phyloP scores from a whole-genome alignment of 257 asterid genomes.

The Nicotiana otophora region DNA sequence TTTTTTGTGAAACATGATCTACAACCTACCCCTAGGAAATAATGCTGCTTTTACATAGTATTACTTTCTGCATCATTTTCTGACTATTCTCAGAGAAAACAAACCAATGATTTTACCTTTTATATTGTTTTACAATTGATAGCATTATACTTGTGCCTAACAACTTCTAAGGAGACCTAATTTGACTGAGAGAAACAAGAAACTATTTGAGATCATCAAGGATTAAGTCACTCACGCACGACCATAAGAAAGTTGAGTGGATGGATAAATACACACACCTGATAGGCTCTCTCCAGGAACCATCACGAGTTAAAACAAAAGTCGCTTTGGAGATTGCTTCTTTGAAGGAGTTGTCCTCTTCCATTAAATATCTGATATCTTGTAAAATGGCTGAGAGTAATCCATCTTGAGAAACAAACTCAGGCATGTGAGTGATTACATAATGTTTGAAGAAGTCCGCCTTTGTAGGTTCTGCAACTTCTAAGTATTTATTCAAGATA shows the following conservation, averaged over 20 bases:
- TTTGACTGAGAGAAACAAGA: neutral
- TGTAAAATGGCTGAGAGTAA: conserved; percentile 46
- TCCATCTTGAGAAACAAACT: conserved; percentile 47
- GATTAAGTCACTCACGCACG: neutral
- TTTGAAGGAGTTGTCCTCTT: conserved; percentile 59
- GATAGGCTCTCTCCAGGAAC: conserved; percentile 83
- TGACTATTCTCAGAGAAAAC: neutral
- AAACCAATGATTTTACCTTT: neutral
- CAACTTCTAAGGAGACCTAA: neutral
- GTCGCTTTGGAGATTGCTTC: conserved; percentile 50
- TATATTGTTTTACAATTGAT: neutral
- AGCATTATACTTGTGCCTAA: neutral
- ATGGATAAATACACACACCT: conserved; percentile 42
- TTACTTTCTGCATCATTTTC: conserved; percentile 2
- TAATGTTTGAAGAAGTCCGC: conserved; percentile 64
- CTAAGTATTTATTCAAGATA: conserved; percentile 61
- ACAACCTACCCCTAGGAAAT: neutral
- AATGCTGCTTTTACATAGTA: neutral
- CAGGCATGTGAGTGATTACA: conserved; percentile 63
- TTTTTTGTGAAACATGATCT: neutral
- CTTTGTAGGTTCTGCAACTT: conserved; percentile 59
- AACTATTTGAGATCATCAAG: neutral
- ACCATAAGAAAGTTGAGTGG: neutral
- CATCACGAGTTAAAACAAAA: conserved; percentile 69
- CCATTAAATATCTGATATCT: conserved; percentile 58